These are phyloP conservation scores for Paraphaeosphaeria minitans DNA, from an alignment of 2,329 filamentous ascomycete genomes.

Conservation along the genomic window DNA sequence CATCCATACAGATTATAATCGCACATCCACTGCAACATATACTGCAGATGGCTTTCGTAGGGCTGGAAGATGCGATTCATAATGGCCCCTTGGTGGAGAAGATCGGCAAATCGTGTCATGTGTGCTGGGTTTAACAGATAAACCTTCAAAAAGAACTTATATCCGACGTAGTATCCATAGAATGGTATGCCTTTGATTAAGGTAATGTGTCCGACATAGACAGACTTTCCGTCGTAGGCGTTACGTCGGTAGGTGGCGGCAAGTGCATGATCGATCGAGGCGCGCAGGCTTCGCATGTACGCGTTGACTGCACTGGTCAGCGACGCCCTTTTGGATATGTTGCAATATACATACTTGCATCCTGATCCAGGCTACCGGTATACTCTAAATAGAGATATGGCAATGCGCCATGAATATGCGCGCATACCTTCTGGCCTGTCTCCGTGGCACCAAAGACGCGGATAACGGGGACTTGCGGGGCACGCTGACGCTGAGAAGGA, in stretches of 20 bases:
- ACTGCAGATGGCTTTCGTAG: constrained; percentile 92
- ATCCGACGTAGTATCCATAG: constrained; percentile 94
- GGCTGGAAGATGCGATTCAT: constrained; percentile 85
- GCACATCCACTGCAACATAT: constrained; percentile 94
- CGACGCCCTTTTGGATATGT: not conserved
- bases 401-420: constrained; percentile 93
- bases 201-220: constrained; percentile 87
- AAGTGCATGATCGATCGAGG: constrained; percentile 89
- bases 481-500: constrained; percentile 61
- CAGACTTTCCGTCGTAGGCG: constrained; percentile 68
- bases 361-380: constrained; percentile 67
- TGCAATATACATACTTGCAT: constrained; percentile 63
- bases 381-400: constrained; percentile 96
- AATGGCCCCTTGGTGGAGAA: constrained; percentile 85
- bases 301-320: constrained; percentile 63
- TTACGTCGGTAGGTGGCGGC: constrained; percentile 83
- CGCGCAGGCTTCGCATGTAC: constrained; percentile 78
- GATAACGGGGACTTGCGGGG: constrained; percentile 81
- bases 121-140: constrained; percentile 88
- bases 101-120: constrained; percentile 84
- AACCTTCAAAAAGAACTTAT: constrained; percentile 88
- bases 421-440: constrained; percentile 93
- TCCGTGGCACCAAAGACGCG: constrained; percentile 92
- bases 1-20: constrained; percentile 98
- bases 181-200: constrained; percentile 93